Evolutionary conservation across 768 basidiomycete genomes (phyloP), one percentile per base, ranked within the genome.

Genomic region (Chalciporus sphaerocephalus): DNA sequence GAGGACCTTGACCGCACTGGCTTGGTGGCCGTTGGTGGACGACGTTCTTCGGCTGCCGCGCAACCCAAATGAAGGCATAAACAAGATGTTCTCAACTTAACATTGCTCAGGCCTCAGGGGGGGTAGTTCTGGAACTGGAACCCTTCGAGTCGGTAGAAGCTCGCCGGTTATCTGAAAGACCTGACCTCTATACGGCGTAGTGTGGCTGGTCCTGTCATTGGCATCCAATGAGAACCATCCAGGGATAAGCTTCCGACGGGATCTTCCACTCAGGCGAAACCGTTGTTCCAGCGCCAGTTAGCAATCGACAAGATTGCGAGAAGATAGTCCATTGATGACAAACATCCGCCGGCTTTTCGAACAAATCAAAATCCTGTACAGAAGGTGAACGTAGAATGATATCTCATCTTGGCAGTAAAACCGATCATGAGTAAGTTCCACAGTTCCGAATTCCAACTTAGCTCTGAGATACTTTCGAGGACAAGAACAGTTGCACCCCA

Each of bases 1-100:
- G 61, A 47, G 61, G 64, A 30, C 47, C 41, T 12, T 10, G 1
- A 6, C 13, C 28, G 22, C 46, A 34, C 41, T 42, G 40, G 30
- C 24, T 50, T 42, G 42, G 28, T 53, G 43, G 43, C 38, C 30
- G n/a, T n/a, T 32, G 30, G 27, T 27, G 9, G 9, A 27, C 27
- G 27, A 27, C 27, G 13, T 2, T n/a, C 30, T 44, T 42, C 54
- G 51, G 54, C 48, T 38, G 36, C 56, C 56, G 40, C 38, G 21
- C 35, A 16, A 50, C 40, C 58, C 52, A 36, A 47, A 60, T 47
- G 10, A 28, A 37, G 44, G 12, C 21, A 39, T 42, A 12, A 24
- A 18, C 15, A 42, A 36, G 51, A 30, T 18, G 18, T 28, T 41
- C 18, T 28, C 41, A 12, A 6, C 35, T 30, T 12, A 28, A 16